Evolutionary conservation across 23 red algal species (phyloP), one percentile per base, ranked within the genome.

Genomic region (Gracilaria gracilis): DNA sequence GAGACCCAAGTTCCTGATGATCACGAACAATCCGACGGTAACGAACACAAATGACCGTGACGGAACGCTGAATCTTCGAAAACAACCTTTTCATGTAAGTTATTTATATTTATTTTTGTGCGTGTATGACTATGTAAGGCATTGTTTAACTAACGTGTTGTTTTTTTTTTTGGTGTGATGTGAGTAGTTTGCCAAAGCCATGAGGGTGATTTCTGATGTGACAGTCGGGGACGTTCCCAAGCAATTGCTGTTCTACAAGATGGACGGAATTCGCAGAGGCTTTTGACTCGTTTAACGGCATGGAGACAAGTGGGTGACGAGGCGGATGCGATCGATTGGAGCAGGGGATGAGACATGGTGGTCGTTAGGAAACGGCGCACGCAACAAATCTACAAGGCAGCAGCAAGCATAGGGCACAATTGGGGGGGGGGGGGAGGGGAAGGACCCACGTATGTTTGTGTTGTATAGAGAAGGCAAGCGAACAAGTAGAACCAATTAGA

Each of bases 71-170:
- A 93, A 93, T 58, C 80, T 93, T 13, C 90, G 90, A 42, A 93
- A 93, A 53, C 80, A 84, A 67, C 90, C 90, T 2, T 93, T 93
- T 58, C 87, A 91, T 59, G 87, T 91, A 91, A 80, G 87, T 82
- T 66, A 57, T 35, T 21, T 27, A 20, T 34, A 35, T 36, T 72
- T 29, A 44, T 51, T 87, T 32, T 67, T 25, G 24, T 37, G 11
- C 65, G 31, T 28, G n/a, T 35, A 29, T 77, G 47, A 31, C 24
- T 75, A 31, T 73, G 39, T n/a, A n/a, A 20, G 28, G 27, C 70
- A 20, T 49, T 88, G 67, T 34, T 21, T 13, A 62, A 79, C 69
- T 37, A 67, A 50, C 55, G 59, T 38, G 9, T 66, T 24, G 11
- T 62, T 88, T 74, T 55, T 59, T 20, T n/a, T 25, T 47, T 20